Evolutionary conservation across 129 eudicot genomes (phyloP), one percentile per base, ranked within the genome.

Genomic region (Arctium lappa): DNA sequence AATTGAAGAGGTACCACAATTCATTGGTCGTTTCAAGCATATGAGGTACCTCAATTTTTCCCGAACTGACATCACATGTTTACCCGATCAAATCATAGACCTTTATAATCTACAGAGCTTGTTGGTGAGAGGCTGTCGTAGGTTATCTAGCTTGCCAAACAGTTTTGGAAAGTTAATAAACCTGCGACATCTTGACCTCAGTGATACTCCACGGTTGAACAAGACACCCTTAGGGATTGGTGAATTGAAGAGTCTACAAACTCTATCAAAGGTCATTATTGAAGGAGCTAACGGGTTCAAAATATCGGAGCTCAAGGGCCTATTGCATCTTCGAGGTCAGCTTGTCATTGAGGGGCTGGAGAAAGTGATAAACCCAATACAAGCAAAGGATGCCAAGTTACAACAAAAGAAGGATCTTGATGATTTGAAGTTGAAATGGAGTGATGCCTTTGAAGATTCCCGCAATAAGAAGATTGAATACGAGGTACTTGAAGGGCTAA

Each of bases 51-150:
- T 33, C 36, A 33, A 33, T 33, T 33, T 79, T 38, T 85, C 88
- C 18, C 8, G 66, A 11, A 85, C 85, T 0, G 1, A 22, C 33
- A 77, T 81, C 79, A 71, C 40, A 62, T 8, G 76, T 30, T 83
- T 87, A 71, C 89, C 89, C 0, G 83, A 83, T 53, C 81, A 83
- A 38, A 78, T 83, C 3, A 27, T 50, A 36, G 40, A 63, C 46
- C 84, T 85, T 79, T 56, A 48, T 79, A 76, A 81, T 74, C 77
- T 90, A 30, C 87, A 90, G 29, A 88, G 87, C 15, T 39, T 90
- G 53, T 60, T 83, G 12, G 8, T 87, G 36, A 6, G 69, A 18
- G 74, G 63, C 48, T 90, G 93, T 40, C 30, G 22, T 2, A 4
- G 31, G 30, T 72, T 88, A 37, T 12, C 33, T 36, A 83, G 50